These are phyloP conservation scores for Colletotrichum australisinense DNA, from an alignment of 2,329 filamentous ascomycete genomes.

Conservation along the genomic window DNA sequence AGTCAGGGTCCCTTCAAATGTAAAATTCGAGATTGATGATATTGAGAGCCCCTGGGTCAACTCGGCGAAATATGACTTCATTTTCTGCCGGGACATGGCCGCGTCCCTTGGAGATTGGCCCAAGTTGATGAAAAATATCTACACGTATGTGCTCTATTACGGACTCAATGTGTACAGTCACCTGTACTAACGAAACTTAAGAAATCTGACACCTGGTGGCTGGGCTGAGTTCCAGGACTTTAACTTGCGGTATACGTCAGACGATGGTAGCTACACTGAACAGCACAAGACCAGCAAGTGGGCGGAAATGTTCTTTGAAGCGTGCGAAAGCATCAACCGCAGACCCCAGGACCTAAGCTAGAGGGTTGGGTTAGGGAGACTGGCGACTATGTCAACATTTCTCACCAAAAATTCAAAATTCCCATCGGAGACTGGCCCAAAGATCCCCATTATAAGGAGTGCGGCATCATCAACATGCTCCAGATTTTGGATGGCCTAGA, in stretches of 20 bases:
- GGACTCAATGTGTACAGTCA: too few relatives aligned
- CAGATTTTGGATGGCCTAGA: constrained; percentile 40
- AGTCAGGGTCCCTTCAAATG: constrained; percentile 67
- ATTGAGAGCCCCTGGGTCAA: too few relatives aligned
- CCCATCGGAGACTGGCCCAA: constrained; percentile 48
- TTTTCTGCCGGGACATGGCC: too few relatives aligned
- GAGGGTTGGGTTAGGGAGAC: constrained; percentile 42
- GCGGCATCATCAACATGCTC: constrained; percentile 33
- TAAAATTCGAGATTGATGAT: constrained; percentile 63
- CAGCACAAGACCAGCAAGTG: constrained; percentile 34
- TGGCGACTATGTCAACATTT: constrained; percentile 50
- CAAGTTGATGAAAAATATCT: not conserved
- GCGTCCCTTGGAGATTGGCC: too few relatives aligned
- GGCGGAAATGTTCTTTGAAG: constrained; percentile 38
- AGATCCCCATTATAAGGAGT: constrained; percentile 39
- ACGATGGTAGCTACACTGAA: constrained; percentile 41
- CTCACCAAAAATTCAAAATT: constrained; percentile 46
- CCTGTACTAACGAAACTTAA: too few relatives aligned
- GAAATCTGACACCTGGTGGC: constrained; percentile 38
- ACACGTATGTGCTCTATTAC: not conserved
- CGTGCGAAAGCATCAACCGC: constrained; percentile 36
- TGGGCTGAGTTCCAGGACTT: constrained; percentile 47
- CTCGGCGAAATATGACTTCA: too few relatives aligned
- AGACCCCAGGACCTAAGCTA: constrained; percentile 40
- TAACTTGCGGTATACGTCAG: constrained; percentile 40